Percentiles rank a stretch among this genome's conserved stretches.
phyloP scores from a whole-genome alignment of 257 asterid species.

The Eucommia ulmoides region DNA sequence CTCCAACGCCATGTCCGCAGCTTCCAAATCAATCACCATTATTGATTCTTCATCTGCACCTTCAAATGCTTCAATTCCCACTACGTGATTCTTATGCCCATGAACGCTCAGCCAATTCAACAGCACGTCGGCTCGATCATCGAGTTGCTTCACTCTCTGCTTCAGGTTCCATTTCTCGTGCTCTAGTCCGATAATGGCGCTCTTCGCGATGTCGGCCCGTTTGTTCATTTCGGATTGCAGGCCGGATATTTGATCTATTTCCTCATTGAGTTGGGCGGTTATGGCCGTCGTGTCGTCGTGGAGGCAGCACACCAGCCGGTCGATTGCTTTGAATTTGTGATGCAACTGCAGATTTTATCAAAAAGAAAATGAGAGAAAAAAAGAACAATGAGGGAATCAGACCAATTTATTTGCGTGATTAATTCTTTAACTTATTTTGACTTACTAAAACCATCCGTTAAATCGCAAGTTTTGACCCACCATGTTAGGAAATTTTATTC shows the following conservation, averaged over 20 bases:
- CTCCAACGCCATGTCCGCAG: slow-evolving; percentile 35
- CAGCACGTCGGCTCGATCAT: slow-evolving; percentile 28
- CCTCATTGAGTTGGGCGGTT: slow-evolving; percentile 12
- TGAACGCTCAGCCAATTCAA: slow-evolving; percentile 33
- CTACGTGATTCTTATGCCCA: not conserved
- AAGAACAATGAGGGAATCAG: too few relatives aligned
- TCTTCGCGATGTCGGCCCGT: slow-evolving; percentile 11
- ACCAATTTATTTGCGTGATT: too few relatives aligned
- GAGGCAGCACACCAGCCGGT: slow-evolving; percentile 24
- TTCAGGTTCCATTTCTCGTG: slow-evolving; percentile 20
- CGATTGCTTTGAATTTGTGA: too few relatives aligned
- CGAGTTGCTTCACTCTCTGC: slow-evolving; percentile 12
- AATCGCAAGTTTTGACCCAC: too few relatives aligned
- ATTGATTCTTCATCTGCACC: slow-evolving; percentile 22
- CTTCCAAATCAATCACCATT: slow-evolving; percentile 15
- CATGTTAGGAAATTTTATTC: too few relatives aligned
- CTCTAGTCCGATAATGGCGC: slow-evolving; percentile 11
- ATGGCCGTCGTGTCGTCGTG: slow-evolving; percentile 21
- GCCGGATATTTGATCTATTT: slow-evolving; percentile 20
- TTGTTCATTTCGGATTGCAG: slow-evolving; percentile 16
- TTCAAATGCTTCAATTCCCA: slow-evolving; percentile 42
- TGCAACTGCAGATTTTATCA: too few relatives aligned
- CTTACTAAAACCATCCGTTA: too few relatives aligned
- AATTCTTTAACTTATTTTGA: too few relatives aligned
- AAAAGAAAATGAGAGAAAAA: too few relatives aligned